A percentile compares a stretch with the other conserved stretches of the same genome.
phyloP scores from a whole-genome alignment of 2,329 filamentous ascomycete species.

The Microcera coccophila region DNA sequence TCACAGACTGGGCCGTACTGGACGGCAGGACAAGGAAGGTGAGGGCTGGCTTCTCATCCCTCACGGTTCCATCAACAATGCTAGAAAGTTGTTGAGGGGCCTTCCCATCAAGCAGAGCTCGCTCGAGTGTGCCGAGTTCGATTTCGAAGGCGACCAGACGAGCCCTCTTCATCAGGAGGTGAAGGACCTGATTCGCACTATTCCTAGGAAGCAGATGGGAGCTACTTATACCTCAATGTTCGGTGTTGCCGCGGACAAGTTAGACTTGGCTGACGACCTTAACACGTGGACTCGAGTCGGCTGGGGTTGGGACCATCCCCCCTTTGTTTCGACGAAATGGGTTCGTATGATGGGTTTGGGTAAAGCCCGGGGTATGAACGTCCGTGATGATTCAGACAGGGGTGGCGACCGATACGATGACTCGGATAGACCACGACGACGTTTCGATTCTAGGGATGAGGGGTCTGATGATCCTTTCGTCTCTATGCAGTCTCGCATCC shows the following conservation, averaged over 20 bases:
- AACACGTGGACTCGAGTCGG: conserved; percentile 51
- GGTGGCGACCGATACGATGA: conserved; percentile 9
- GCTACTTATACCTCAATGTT: conserved; percentile 56
- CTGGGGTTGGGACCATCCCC: conserved; percentile 51
- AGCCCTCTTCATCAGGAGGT: conserved; percentile 45
- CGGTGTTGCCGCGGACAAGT: conserved; percentile 44
- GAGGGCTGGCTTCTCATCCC: conserved; percentile 66
- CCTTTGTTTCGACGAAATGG: conserved; percentile 32
- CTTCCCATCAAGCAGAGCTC: conserved; percentile 56
- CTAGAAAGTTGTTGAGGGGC: conserved; percentile 50
- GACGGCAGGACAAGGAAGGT: conserved; percentile 68
- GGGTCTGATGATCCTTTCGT: conserved; percentile 22
- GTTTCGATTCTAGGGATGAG: background rate
- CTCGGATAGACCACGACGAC: conserved; percentile 4
- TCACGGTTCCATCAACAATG: conserved; percentile 46
- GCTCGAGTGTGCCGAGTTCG: conserved; percentile 50
- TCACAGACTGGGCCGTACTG: conserved; percentile 73
- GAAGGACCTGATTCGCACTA: conserved; percentile 38
- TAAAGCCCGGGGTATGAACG: conserved; percentile 32
- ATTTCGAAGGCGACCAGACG: conserved; percentile 47
- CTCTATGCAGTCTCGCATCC: conserved; percentile 24
- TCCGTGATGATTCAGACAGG: conserved; percentile 17
- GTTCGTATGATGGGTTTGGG: conserved; percentile 32
- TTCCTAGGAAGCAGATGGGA: conserved; percentile 34
- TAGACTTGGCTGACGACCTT: conserved; percentile 44